Evolutionary conservation across 2,329 filamentous ascomycete genomes (phyloP).

Genomic region (Xylariaceae sp.): DNA sequence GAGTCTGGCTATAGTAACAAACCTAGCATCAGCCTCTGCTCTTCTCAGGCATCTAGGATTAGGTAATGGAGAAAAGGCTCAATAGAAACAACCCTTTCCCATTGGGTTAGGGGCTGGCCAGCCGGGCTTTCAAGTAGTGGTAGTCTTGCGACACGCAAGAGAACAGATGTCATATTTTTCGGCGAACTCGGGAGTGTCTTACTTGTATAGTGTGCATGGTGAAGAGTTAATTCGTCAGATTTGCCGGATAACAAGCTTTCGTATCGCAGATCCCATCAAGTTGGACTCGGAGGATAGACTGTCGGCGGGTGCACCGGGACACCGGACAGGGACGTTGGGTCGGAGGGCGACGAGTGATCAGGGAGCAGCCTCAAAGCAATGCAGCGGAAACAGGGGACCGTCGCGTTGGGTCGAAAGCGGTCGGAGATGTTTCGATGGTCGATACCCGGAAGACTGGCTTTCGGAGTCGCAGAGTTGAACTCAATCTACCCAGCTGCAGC

Average conservation of each 20-base stretch:
- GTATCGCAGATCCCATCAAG: constrained; percentile 1
- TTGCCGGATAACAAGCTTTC: neutral
- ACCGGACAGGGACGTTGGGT: constrained; percentile 3
- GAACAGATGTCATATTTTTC: neutral
- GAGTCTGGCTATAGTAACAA: constrained; percentile 26
- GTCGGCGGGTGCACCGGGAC: neutral
- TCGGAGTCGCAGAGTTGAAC: constrained; percentile 20
- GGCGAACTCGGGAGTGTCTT: constrained; percentile 15
- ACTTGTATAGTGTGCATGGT: constrained; percentile 31
- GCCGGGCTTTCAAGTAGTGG: no score
- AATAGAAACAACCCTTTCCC: no score
- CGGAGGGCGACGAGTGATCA: neutral
- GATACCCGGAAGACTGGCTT: constrained; percentile 26
- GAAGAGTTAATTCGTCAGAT: neutral
- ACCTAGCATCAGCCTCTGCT: constrained; percentile 13
- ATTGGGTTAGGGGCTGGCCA: no score
- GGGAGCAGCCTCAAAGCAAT: no score
- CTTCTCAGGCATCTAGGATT: neutral
- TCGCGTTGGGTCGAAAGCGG: constrained; percentile 26
- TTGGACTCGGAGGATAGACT: neutral
- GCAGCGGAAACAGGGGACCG: constrained; percentile 19
- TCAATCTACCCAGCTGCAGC: constrained; percentile 10
- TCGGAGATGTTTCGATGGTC: constrained; percentile 23
- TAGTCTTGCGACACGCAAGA: neutral
- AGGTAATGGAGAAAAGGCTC: neutral